These are phyloP conservation scores for Mycena latifolia DNA, from an alignment of 768 basidiomycete genomes.

Conservation along the genomic window DNA sequence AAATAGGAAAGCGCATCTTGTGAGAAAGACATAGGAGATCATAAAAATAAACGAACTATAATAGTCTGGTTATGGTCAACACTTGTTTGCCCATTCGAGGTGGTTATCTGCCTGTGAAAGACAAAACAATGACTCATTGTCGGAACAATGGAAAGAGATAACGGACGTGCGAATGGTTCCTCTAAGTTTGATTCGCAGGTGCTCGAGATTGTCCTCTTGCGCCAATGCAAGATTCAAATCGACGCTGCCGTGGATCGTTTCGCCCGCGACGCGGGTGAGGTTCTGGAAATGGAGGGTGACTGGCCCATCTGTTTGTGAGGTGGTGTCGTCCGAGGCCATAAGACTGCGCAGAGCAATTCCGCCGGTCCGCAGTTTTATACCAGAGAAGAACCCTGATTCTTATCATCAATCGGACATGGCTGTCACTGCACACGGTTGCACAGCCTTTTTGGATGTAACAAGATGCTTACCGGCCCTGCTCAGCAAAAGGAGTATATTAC, in stretches of 20 bases:
- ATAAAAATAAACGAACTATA: constrained; percentile 2
- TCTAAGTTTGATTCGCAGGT: constrained; percentile 22
- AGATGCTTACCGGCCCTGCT: neutral
- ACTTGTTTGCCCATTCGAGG: neutral
- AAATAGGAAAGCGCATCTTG: neutral
- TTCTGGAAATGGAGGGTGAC: constrained; percentile 25
- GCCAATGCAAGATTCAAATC: constrained; percentile 27
- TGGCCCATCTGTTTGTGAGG: constrained; percentile 16
- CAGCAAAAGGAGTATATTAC: no score
- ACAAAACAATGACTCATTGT: no score
- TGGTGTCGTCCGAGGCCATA: constrained; percentile 3
- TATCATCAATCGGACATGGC: neutral
- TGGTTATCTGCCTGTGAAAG: constrained; percentile 8
- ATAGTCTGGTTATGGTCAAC: constrained; percentile 5
- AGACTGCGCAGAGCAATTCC: neutral
- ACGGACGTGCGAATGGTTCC: constrained; percentile 22
- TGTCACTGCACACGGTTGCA: neutral
- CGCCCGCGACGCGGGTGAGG: constrained; percentile 28
- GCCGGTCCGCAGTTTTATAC: neutral
- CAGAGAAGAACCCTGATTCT: neutral
- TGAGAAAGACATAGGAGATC: neutral
- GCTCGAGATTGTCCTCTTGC: constrained; percentile 29
- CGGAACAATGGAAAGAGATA: neutral
- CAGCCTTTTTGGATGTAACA: neutral
- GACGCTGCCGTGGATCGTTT: constrained; percentile 20